These are phyloP conservation scores for Aspergillus cavernicola DNA, from an alignment of 495 filamentous ascomycete species.

Conservation along the genomic window DNA sequence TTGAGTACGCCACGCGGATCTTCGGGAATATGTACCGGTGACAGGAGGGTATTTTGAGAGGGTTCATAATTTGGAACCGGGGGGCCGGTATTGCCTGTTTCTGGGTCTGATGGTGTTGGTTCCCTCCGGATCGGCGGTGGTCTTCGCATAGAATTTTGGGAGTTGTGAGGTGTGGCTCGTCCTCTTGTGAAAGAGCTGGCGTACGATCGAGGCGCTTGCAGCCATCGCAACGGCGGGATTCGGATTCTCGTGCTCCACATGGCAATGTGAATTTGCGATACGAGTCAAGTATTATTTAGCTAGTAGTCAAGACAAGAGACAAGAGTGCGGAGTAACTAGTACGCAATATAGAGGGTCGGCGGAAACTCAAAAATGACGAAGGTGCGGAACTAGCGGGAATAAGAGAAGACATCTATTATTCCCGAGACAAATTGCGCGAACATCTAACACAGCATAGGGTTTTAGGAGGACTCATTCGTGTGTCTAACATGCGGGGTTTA, in stretches of 20 bases:
- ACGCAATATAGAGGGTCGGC: too few species aligned
- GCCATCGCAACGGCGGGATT: conserved; percentile 19
- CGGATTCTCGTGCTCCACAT: conserved; percentile 36
- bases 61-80: conserved; percentile 32
- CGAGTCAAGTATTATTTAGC: too few species aligned
- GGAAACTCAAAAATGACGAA: too few species aligned
- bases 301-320: too few species aligned
- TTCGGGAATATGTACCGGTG: conserved; percentile 57
- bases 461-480: too few species aligned
- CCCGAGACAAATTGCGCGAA: too few species aligned
- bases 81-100: conserved; percentile 13
- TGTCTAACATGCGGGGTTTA: neutral
- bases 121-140: conserved; percentile 20
- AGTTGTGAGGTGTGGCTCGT: conserved; percentile 24
- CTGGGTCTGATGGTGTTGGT: conserved; percentile 4
- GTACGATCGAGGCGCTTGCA: conserved; percentile 25
- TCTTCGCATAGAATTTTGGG: conserved; percentile 31
- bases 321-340: too few species aligned
- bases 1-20: conserved; percentile 61
- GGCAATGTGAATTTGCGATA: too few species aligned
- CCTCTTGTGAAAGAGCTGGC: conserved; percentile 30
- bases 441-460: too few species aligned
- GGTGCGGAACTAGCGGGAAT: too few species aligned
- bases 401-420: too few species aligned
- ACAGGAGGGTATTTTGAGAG: conserved; percentile 44